A percentile compares a stretch with the other conserved stretches of the same genome.
Evolutionary conservation across 1,284 basidiomycete species (phyloP).

Genomic region (Paramarasmius palmivorus): DNA sequence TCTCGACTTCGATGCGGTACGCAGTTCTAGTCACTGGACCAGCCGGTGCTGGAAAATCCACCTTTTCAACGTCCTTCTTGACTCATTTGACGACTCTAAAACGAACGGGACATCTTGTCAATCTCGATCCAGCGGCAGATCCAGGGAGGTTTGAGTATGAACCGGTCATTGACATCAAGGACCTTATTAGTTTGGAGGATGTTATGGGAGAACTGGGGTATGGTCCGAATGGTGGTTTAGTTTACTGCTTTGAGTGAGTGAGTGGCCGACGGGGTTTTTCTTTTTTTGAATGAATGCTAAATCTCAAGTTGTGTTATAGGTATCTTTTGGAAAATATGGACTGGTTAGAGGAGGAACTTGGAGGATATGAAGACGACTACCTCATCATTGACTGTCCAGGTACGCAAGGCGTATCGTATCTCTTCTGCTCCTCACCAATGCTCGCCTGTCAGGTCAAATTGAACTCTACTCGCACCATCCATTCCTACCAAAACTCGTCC

Average conservation of each 20-base stretch:
- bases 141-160: slow-evolving; percentile 87
- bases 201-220: slow-evolving; percentile 96
- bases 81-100: slow-evolving; percentile 88
- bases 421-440: not conserved
- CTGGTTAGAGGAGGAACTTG: slow-evolving; percentile 98
- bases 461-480: slow-evolving; percentile 99
- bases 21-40: slow-evolving; percentile 89
- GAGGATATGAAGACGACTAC: slow-evolving; percentile 95
- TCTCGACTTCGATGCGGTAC: slow-evolving; percentile 70
- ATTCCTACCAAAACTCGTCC: slow-evolving; percentile 88
- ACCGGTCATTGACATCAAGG: slow-evolving; percentile 93
- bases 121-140: slow-evolving; percentile 96
- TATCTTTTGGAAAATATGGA: slow-evolving; percentile 97
- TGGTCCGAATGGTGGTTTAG: slow-evolving; percentile 95
- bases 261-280: slow-evolving; percentile 37
- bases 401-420: slow-evolving; percentile 30
- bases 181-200: slow-evolving; percentile 92
- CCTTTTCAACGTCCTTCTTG: slow-evolving; percentile 88
- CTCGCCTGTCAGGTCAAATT: slow-evolving; percentile 76
- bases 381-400: slow-evolving; percentile 98
- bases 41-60: slow-evolving; percentile 97
- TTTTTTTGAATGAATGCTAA: not conserved
- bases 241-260: slow-evolving; percentile 99
- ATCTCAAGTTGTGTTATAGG: slow-evolving; percentile 42
- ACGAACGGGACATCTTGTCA: slow-evolving; percentile 91